phyloP scores from a whole-genome alignment of 2,329 filamentous ascomycete genomes.

The Arthrobotrys megalospora region DNA sequence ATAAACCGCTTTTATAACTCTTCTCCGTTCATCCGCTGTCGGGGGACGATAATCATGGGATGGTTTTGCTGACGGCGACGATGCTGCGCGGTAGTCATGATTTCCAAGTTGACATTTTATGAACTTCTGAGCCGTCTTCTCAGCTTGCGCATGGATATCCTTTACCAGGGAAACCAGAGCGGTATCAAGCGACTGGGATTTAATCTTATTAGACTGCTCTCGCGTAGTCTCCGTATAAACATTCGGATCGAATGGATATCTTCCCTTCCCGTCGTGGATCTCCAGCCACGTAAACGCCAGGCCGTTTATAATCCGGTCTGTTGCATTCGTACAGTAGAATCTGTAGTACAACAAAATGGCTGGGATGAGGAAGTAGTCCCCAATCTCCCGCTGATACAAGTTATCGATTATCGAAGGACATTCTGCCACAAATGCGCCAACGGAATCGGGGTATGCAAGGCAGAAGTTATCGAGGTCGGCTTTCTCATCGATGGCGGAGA shows the following conservation, averaged over 20 bases:
- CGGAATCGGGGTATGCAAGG: constrained; percentile 18
- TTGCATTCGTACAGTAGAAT: constrained; percentile 4
- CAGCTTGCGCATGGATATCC: background rate
- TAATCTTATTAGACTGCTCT: background rate
- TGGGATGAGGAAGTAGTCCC: constrained; percentile 10
- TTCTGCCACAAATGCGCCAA: constrained; percentile 12
- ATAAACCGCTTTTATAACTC: background rate
- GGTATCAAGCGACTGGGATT: background rate
- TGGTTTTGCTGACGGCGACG: background rate
- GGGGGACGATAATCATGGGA: background rate
- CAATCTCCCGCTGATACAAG: constrained; percentile 28
- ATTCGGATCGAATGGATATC: background rate
- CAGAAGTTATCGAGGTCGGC: constrained; percentile 41
- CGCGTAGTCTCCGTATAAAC: background rate
- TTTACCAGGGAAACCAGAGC: background rate
- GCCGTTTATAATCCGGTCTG: background rate
- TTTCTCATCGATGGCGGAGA: constrained; percentile 39
- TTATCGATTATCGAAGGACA: constrained; percentile 11
- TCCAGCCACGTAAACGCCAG: too few species aligned
- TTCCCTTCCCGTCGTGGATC: too few species aligned
- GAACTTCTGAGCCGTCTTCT: background rate
- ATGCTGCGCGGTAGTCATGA: background rate
- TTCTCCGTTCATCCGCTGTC: background rate
- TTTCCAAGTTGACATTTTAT: background rate
- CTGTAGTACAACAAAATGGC: background rate